These are phyloP conservation scores for Schizopora paradoxa DNA, from an alignment of 1,284 basidiomycete species.

Conservation along the genomic window DNA sequence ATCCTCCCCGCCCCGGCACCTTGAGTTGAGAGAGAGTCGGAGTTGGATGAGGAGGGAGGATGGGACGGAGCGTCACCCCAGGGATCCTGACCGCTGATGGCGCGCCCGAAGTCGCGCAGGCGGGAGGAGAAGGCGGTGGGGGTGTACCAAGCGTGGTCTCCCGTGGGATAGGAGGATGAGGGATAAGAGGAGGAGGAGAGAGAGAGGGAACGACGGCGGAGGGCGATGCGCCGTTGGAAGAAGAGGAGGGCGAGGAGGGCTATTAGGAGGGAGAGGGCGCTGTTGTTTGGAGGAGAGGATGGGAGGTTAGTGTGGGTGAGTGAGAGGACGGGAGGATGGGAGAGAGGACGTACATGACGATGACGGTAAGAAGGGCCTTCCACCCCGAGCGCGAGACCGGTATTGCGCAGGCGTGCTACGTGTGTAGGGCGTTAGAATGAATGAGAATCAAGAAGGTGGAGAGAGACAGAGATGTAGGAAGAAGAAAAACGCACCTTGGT, in stretches of 20 bases:
- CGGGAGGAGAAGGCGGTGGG: slow-evolving; percentile 1
- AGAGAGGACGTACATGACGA: slow-evolving; percentile 13
- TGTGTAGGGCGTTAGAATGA: too few relatives aligned
- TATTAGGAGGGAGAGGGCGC: slow-evolving; percentile 51
- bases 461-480: slow-evolving; percentile 9
- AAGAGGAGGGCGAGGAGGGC: slow-evolving; percentile 52
- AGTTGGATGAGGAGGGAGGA: slow-evolving; percentile 16
- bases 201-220: slow-evolving; percentile 6
- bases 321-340: slow-evolving; percentile 18
- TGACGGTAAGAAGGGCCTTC: slow-evolving; percentile 13
- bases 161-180: background rate
- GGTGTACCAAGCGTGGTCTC: too few relatives aligned
- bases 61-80: slow-evolving; percentile 13
- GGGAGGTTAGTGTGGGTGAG: background rate
- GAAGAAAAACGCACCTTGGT: slow-evolving; percentile 47
- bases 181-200: background rate
- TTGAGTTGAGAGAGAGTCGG: slow-evolving; percentile 21
- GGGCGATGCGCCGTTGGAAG: slow-evolving; percentile 24
- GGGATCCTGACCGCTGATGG: slow-evolving; percentile 11
- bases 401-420: slow-evolving; percentile 18
- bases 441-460: slow-evolving; percentile 13
- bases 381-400: slow-evolving; percentile 4
- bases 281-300: slow-evolving; percentile 31
- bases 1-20: slow-evolving; percentile 21
- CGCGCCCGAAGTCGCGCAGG: slow-evolving; percentile 4